Evolutionary conservation across 1,284 basidiomycete species (phyloP), one percentile per base, ranked within the genome.

Genomic region (Abortiporus biennis): DNA sequence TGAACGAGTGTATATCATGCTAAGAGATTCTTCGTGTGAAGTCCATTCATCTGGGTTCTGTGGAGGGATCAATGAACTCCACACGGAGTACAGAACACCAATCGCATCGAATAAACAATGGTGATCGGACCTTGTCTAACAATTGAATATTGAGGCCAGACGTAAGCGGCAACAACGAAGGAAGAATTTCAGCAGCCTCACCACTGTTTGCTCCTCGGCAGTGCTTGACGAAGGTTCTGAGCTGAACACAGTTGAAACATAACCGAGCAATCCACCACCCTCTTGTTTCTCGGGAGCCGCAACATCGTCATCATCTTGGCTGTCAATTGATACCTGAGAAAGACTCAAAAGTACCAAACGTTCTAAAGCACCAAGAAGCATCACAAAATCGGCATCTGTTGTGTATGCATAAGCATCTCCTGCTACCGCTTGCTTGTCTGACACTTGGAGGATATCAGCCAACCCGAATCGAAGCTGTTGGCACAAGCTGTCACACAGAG

Each of bases 351-450:
- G 63, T 17, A 92, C 72, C 4, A 96, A 66, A 20, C 90, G 74
- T 54, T 97, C 93, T 32, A 95, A 61, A 0, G 84, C 83, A 51
- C 86, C 89, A 20, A 94, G 71, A 3, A 94, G 66, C 76, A 88
- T 90, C 40, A 85, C 72, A 44, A 92, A 77, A 51, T 95, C 92
- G 0, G 86, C 77, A 55, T 96, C 93, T 1, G 85, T 89, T 1
- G 79, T 71, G 45, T 64, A 65, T 3, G 69, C 68, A 1, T 58
- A 52, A 9, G 71, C 55, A 51, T 76, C 76, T 17, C 62, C 59
- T 4, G 55, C 54, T 37, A 58, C 66, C 42, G 67, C 54, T 23
- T 54, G 36, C 23, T 52, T 43, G 35, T 60, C 56, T 40, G 66
- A 63, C 22, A 72, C 69, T 42, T 61, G 64, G 48, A 72, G 54